A percentile compares a stretch with the other conserved stretches of the same genome.
phyloP scores from a whole-genome alignment of 345 rosid species.

The Jatropha curcas region DNA sequence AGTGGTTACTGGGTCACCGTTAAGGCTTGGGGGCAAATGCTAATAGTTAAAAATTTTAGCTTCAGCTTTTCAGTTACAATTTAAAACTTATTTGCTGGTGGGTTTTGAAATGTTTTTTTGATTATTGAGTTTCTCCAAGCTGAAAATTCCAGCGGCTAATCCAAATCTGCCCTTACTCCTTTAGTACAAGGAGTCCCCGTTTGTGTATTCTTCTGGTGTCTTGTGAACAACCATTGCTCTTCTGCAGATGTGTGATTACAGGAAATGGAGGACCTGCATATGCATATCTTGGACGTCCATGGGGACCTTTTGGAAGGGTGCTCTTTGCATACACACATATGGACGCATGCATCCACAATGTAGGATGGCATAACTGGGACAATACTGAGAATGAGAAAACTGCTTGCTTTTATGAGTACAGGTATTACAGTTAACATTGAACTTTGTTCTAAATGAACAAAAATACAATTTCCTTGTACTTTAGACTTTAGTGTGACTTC shows the following conservation, averaged over 20 bases:
- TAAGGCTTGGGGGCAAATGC: too few relatives aligned
- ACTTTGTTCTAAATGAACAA: not conserved
- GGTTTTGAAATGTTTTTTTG: too few relatives aligned
- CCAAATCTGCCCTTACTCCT: not conserved
- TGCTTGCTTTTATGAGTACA: constrained; percentile 93
- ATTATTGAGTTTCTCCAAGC: not conserved
- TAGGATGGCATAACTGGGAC: constrained; percentile 94
- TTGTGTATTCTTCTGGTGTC: not conserved
- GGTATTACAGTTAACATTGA: constrained; percentile 35
- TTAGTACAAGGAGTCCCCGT: too few relatives aligned
- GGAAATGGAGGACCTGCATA: constrained; percentile 74
- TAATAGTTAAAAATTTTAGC: too few relatives aligned
- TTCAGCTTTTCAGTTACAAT: too few relatives aligned
- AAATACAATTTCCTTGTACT: not conserved
- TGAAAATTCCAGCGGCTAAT: not conserved
- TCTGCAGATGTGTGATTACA: constrained; percentile 83
- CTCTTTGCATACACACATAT: constrained; percentile 74
- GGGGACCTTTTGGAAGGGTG: constrained; percentile 98
- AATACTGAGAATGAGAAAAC: constrained; percentile 87
- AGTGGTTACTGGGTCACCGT: too few relatives aligned
- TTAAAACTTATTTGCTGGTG: too few relatives aligned
- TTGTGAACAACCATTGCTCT: not conserved
- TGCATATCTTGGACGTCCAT: constrained; percentile 78
- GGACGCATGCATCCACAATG: constrained; percentile 67
- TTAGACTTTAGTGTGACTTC: not conserved